Evolutionary conservation across 2,329 filamentous ascomycete genomes (phyloP).

Genomic region (Eurotiales sp.): DNA sequence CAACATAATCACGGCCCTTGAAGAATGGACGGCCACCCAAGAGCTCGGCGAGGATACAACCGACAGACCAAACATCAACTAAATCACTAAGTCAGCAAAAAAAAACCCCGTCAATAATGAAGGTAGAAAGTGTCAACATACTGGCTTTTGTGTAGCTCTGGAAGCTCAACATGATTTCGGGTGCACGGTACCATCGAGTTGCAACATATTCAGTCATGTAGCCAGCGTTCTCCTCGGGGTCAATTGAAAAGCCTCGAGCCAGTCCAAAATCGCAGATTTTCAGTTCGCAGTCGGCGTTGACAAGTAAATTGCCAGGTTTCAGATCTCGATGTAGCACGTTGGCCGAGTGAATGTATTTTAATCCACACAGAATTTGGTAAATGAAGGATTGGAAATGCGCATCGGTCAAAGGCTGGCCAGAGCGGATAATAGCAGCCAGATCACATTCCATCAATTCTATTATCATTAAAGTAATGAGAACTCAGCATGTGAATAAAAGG

Average conservation of each 20-base stretch:
- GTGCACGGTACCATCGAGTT: conserved; percentile 96
- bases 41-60: conserved; percentile 94
- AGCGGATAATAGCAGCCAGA: conserved; percentile 94
- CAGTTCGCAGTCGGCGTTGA: conserved; percentile 98
- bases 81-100: conserved; percentile 19
- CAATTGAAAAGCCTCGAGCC: conserved; percentile 91
- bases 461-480: conserved; percentile 15
- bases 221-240: conserved; percentile 95
- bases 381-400: conserved; percentile 99
- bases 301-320: conserved; percentile 93
- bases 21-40: conserved; percentile 96
- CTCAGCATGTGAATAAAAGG: conserved; percentile 6
- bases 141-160: conserved; percentile 99
- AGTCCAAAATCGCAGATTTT: conserved; percentile 99
- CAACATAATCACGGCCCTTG: conserved; percentile 98
- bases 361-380: conserved; percentile 97
- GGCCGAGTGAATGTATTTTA: conserved; percentile 99
- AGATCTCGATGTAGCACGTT: conserved; percentile 96
- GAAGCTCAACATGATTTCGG: conserved; percentile 99
- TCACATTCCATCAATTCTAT: conserved; percentile 99
- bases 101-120: too few species aligned
- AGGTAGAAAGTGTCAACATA: conserved; percentile 55
- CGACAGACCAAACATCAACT: conserved; percentile 99
- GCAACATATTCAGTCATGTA: conserved; percentile 99
- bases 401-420: conserved; percentile 93